Evolutionary conservation across 768 basidiomycete genomes (phyloP), one percentile per base, ranked within the genome.

Genomic region (Pleurotus sapidus): DNA sequence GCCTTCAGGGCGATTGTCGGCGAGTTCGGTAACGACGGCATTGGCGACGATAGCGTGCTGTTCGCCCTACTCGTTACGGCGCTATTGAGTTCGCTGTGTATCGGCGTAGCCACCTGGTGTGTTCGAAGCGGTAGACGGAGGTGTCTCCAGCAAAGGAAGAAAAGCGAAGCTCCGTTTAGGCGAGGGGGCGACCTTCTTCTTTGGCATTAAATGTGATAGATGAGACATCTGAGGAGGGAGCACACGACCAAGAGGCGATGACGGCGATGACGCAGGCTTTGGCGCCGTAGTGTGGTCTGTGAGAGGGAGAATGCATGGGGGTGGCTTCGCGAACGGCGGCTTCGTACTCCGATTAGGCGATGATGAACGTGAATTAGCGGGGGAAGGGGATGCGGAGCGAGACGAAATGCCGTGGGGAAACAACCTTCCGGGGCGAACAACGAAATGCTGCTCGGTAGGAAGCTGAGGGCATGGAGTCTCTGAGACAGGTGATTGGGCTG

Each of bases 401-500:
- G 51, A 53, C 23, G 38, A 18, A 3, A 53, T 53, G 23, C 51
- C 51, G 24, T 42, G 34, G 11, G 51, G 51, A 20, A 53, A 53
- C 8, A 53, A 24, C 24, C 39, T 53, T 15, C 51, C 51, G 7
- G 51, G 51, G n/a, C 51, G 51, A 24, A 53, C 51, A 40, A 39
- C 51, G 40, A 53, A 40, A n/a, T 53, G 34, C 38, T 53, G 51
- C 23, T 53, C 51, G 18, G n/a, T 40, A 18, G 37, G 51, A 12
- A 53, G 39, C 15, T 53, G n/a, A 37, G 49, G 5, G 6, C 8
- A 27, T 15, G 42, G 42, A 5, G 42, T 6, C n/a, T n/a, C 15
- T n/a, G 42, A 43, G 42, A 43, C 4, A 17, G 42, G 42, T 14
- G 42, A 43, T n/a, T 9, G 42, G 7, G 42, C 15, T 3, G 15